Conservation (phyloP, 2,329 filamentous ascomycete genomes). For the Paecilomyces sp. region DNA sequence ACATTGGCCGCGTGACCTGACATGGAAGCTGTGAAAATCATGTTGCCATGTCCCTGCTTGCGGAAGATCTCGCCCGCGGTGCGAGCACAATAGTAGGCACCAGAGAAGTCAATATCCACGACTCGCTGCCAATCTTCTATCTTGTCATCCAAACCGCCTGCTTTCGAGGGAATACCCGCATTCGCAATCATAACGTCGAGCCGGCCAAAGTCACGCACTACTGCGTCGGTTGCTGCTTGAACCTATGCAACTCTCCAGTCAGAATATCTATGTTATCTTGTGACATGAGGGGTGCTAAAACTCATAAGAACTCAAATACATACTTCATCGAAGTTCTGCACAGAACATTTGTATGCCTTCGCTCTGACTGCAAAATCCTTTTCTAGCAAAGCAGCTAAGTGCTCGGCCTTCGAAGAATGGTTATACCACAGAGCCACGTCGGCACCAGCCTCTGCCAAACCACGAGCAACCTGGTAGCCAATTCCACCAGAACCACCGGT, state of each 20-base stretch:
- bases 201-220: slow-evolving; percentile 47
- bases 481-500: slow-evolving; percentile 3
- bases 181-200: slow-evolving; percentile 70
- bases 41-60: slow-evolving; percentile 44
- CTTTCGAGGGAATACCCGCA: slow-evolving; percentile 58
- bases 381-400: too few species aligned
- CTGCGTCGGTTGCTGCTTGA: not conserved
- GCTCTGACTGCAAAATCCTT: too few species aligned
- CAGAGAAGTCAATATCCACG: slow-evolving; percentile 42
- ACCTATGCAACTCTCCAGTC: not conserved
- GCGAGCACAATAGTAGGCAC: slow-evolving; percentile 65
- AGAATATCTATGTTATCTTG: too few species aligned
- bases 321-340: not conserved
- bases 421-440: slow-evolving; percentile 5
- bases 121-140: slow-evolving; percentile 11
- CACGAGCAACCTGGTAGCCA: slow-evolving; percentile 3
- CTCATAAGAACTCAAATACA: not conserved
- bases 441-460: slow-evolving; percentile 3
- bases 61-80: slow-evolving; percentile 60
- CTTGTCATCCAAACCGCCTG: slow-evolving; percentile 9
- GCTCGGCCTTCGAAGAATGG: slow-evolving; percentile 1
- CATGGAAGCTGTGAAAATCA: slow-evolving; percentile 57
- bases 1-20: slow-evolving; percentile 62
- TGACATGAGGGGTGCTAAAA: too few species aligned
- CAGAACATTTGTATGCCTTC: too few species aligned